Conservation (phyloP, 768 basidiomycete genomes). For the Tulasnella sp. region DNA sequence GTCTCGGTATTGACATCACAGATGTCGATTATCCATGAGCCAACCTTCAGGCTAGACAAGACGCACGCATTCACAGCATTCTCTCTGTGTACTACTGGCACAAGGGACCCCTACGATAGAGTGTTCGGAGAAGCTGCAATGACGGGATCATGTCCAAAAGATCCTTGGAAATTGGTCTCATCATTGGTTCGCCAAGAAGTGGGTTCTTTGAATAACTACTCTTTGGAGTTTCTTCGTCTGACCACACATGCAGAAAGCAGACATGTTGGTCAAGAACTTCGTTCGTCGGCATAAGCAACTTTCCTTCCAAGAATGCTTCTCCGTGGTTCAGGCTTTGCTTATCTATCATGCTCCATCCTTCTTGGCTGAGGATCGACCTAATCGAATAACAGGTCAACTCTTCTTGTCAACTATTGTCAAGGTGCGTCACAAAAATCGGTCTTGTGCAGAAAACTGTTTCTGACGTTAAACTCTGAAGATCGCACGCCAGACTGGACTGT, state of each 20-base stretch:
- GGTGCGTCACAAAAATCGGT: neutral
- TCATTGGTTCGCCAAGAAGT: conserved; percentile 9
- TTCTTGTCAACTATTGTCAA: conserved; percentile 25
- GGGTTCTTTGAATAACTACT: neutral
- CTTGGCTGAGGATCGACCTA: conserved; percentile 26
- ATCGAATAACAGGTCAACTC: conserved; percentile 23
- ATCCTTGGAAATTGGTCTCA: conserved; percentile 11
- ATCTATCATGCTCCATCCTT: conserved; percentile 19
- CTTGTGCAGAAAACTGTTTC: neutral
- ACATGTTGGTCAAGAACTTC: conserved; percentile 25
- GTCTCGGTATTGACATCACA: conserved; percentile 26
- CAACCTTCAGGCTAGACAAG: conserved; percentile 27
- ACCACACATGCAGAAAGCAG: conserved; percentile 23
- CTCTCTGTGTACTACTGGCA: conserved; percentile 28
- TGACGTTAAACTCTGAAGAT: conserved; percentile 20
- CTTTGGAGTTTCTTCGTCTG: neutral
- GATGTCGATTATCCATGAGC: conserved; percentile 28
- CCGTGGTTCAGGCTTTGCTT: conserved; percentile 25
- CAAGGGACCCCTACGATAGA: conserved; percentile 1
- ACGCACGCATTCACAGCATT: conserved; percentile 27
- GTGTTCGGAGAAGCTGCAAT: neutral
- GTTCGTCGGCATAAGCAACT: neutral
- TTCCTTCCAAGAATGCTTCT: conserved; percentile 17
- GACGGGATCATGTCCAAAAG: neutral
- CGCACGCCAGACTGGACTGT: conserved; percentile 26